These are phyloP conservation scores for Venturia carpophila DNA, from an alignment of 2,329 filamentous ascomycete genomes.

Conservation along the genomic window DNA sequence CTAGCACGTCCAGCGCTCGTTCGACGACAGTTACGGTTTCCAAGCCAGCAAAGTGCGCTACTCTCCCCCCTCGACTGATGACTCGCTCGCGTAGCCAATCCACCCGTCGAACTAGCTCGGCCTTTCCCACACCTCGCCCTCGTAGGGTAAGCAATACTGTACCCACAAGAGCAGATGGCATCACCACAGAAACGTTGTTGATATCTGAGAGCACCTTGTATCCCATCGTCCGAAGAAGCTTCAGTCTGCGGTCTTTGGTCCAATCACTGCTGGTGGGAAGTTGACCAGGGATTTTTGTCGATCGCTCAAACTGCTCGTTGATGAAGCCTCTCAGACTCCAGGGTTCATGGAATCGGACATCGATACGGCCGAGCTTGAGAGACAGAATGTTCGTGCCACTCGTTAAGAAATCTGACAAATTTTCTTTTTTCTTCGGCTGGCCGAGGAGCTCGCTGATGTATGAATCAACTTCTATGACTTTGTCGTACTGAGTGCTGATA, in stretches of 20 bases:
- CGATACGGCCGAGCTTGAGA: constrained; percentile 79
- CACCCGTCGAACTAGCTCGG: constrained; percentile 76
- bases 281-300: constrained; percentile 42
- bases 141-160: constrained; percentile 86
- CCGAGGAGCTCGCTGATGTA: constrained; percentile 93
- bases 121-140: constrained; percentile 82
- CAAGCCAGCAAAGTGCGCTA: constrained; percentile 82
- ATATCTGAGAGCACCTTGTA: constrained; percentile 92
- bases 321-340: constrained; percentile 86
- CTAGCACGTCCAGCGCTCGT: constrained; percentile 82
- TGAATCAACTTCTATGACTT: constrained; percentile 94
- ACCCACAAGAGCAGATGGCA: constrained; percentile 94
- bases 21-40: constrained; percentile 78
- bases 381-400: constrained; percentile 75
- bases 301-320: constrained; percentile 59
- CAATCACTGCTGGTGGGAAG: constrained; percentile 34
- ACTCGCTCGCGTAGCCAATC: constrained; percentile 84
- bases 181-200: constrained; percentile 91
- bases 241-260: constrained; percentile 51
- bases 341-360: constrained; percentile 91
- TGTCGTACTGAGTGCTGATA: constrained; percentile 96
- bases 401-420: constrained; percentile 80
- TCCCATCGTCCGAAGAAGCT: constrained; percentile 75
- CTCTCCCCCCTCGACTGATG: constrained; percentile 75
- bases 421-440: constrained; percentile 92